Conservation (phyloP, 2,329 filamentous ascomycete genomes). For the Diaporthe batatas region DNA sequence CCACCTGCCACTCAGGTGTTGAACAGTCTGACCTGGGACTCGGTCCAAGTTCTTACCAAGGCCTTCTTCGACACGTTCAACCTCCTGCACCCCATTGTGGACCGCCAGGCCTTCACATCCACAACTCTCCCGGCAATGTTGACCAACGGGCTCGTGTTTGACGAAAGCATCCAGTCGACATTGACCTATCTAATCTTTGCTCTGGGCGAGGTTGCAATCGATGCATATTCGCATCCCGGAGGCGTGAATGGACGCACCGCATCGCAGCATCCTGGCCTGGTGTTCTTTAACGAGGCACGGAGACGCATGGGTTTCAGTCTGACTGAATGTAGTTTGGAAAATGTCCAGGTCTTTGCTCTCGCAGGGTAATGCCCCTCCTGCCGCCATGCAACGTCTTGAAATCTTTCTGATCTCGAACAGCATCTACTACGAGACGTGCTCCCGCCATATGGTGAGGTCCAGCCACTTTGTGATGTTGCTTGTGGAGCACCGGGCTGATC, state of each 20-base stretch:
- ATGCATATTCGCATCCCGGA: constrained; percentile 63
- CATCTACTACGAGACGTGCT: constrained; percentile 67
- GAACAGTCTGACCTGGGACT: constrained; percentile 58
- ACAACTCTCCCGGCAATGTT: constrained; percentile 61
- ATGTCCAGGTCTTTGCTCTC: constrained; percentile 69
- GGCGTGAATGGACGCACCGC: constrained; percentile 65
- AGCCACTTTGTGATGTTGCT: background rate
- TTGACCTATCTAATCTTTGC: constrained; percentile 70
- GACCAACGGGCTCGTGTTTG: constrained; percentile 59
- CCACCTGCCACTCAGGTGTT: constrained; percentile 19
- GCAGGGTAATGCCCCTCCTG: constrained; percentile 60
- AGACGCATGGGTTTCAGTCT: constrained; percentile 70
- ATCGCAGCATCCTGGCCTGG: constrained; percentile 67
- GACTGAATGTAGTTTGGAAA: constrained; percentile 68
- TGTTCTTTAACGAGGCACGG: constrained; percentile 73
- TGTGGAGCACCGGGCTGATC: background rate
- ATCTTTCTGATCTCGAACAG: constrained; percentile 48
- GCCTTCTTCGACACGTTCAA: constrained; percentile 73
- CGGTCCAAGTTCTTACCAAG: constrained; percentile 64
- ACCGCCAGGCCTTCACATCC: constrained; percentile 66
- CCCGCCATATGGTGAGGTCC: constrained; percentile 61
- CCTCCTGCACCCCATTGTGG: constrained; percentile 69
- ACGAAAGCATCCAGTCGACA: constrained; percentile 63
- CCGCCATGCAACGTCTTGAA: background rate
- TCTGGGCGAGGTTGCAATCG: constrained; percentile 69